Evolutionary conservation across 805 yeast species (phyloP).

Genomic region (Kuraishia capsulata): DNA sequence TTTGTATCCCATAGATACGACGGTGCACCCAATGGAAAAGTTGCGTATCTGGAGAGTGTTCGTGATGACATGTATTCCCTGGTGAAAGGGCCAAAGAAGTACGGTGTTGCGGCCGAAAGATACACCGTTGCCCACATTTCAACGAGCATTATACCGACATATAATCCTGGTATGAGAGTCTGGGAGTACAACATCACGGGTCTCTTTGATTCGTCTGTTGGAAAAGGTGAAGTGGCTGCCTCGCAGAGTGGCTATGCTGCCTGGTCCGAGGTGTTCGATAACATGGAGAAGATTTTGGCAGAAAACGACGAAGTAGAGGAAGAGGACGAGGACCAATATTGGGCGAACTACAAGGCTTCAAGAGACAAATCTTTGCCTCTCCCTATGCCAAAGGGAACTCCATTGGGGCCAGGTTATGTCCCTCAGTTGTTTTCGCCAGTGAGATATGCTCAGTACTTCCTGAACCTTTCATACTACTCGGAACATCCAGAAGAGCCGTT

Average conservation of each 20-base stretch:
- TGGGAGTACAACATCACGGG: conserved; percentile 80
- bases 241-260: background rate
- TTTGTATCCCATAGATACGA: conserved; percentile 28
- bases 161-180: conserved; percentile 72
- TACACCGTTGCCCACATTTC: conserved; percentile 64
- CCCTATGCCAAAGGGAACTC: conserved; percentile 40
- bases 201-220: conserved; percentile 18
- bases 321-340: conserved; percentile 7
- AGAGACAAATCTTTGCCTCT: conserved; percentile 57
- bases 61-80: conserved; percentile 44
- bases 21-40: conserved; percentile 64
- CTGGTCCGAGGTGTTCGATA: background rate
- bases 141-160: conserved; percentile 76
- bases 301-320: conserved; percentile 1
- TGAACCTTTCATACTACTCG: conserved; percentile 39
- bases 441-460: conserved; percentile 63
- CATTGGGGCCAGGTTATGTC: conserved; percentile 69
- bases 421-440: conserved; percentile 69
- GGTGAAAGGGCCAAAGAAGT: conserved; percentile 33
- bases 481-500: conserved; percentile 36
- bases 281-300: background rate
- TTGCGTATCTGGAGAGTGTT: conserved; percentile 45
- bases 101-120: conserved; percentile 40
- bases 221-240: conserved; percentile 3
- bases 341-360: conserved; percentile 3